Evolutionary conservation across 139 green algal species (phyloP), one percentile per base, ranked within the genome.

Genomic region (Spirogloea muscicola): DNA sequence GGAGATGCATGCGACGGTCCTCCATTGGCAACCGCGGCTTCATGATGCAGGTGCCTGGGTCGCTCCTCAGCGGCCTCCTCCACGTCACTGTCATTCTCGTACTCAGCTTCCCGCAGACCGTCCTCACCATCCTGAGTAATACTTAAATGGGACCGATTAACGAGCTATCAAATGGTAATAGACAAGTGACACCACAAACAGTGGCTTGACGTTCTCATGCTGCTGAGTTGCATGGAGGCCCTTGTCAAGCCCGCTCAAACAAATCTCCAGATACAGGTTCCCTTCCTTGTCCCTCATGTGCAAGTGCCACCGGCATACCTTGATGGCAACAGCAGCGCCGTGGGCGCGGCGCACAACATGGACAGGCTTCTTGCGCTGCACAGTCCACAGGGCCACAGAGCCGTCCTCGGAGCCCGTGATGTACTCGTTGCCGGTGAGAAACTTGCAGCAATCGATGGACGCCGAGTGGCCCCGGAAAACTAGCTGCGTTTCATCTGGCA

Each of bases 401-500:
- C 91, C 91, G 69, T 94, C 90, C 16, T 85, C 82, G 2, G 77
- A 73, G 40, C 91, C 91, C 0, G 84, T 90, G 21, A 96, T 58
- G 91, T 92, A 97, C 63, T 94, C 88, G 0, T 78, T 87, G n/a
- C 74, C 55, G 25, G 85, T 87, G 10, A 91, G 75, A 49, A 87
- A 64, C 33, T 77, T 65, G 41, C 41, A 84, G 80, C 84, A 89
- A 55, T 94, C 90, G 3, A 96, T 80, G 29, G 79, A 84, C 73
- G 16, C 46, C 52, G 16, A 37, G 39, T 68, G 48, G 18, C 51
- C 81, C 40, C 90, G 82, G 84, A 96, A 97, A 1, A 98, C 83
- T n/a, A 98, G 87, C 84, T 98, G 94, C 40, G 82, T 90, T 82
- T 97, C 93, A 52, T 98, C 94, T 0, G 90, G 83, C n/a, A 98